phyloP scores from a whole-genome alignment of 73 alveolate species.

The Uronychia setigera region DNA sequence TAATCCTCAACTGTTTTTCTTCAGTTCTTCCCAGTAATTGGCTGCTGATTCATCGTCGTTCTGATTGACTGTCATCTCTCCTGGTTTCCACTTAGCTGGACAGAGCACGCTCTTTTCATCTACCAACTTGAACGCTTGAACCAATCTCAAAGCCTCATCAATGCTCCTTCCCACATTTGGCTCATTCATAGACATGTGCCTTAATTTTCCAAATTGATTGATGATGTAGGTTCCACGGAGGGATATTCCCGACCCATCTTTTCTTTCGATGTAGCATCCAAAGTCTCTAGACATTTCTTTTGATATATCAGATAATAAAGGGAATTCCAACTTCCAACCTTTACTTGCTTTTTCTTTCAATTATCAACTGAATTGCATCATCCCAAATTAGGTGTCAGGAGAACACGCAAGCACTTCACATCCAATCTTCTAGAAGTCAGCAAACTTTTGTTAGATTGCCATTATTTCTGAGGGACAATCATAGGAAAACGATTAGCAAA shows the following conservation, averaged over 20 bases:
- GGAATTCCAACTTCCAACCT: slow-evolving; percentile 90
- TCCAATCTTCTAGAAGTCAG: slow-evolving; percentile 83
- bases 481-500: slow-evolving; percentile 92
- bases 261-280: slow-evolving; percentile 82
- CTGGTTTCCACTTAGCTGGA: slow-evolving; percentile 80
- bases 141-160: slow-evolving; percentile 93
- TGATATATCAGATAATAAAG: slow-evolving; percentile 92
- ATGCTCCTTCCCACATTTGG: slow-evolving; percentile 95
- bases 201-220: background rate
- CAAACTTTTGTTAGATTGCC: slow-evolving; percentile 68
- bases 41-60: too few species aligned
- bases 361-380: slow-evolving; percentile 85
- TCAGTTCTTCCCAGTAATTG: too few species aligned
- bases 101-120: slow-evolving; percentile 93
- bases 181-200: slow-evolving; percentile 71
- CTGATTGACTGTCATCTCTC: too few species aligned
- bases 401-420: slow-evolving; percentile 87
- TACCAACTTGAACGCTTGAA: slow-evolving; percentile 92
- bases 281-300: slow-evolving; percentile 80
- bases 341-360: slow-evolving; percentile 93
- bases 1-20: too few species aligned
- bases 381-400: slow-evolving; percentile 82
- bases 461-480: slow-evolving; percentile 93
- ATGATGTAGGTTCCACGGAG: slow-evolving; percentile 59
- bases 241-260: slow-evolving; percentile 84